Evolutionary conservation across 768 basidiomycete species (phyloP), one percentile per base, ranked within the genome.

Genomic region (Tylopilus vinaceipallidus): DNA sequence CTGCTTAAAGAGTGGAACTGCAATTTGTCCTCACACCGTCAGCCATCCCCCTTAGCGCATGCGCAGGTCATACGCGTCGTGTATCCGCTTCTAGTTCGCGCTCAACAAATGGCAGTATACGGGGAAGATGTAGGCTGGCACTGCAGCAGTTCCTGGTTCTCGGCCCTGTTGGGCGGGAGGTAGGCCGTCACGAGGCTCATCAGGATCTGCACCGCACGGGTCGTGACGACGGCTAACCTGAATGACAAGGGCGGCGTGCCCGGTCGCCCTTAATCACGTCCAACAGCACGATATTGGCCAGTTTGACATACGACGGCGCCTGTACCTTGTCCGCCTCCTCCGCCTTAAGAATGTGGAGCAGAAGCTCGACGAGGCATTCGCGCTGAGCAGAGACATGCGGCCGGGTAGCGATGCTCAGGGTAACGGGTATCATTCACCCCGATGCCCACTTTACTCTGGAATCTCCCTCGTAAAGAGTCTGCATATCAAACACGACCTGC

Each of bases 71-170:
- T n/a, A n/a, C n/a, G n/a, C 6, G 75, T 80, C 64, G 58, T 77
- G 78, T 75, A 97, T 84, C n/a, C 78, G 68, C 16, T 77, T 66
- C 67, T 97, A 93, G 59, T 95, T 90, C 19, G 58, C 58, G 6
- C 78, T 65, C 0, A 86, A 84, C n/a, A 90, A 90, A 67, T 85
- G 90, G 66, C 89, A 89, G 62, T 87, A 97, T 0, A 84, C 82
- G 2, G 83, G 88, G 69, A 95, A 84, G 75, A 95, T 95, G 65
- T 87, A 89, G 4, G 85, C 79, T 32, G 68, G 59, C 86, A 92
- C 66, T 98, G 95, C 35, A 91, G 79, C n/a, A 98, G 74, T 47
- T 86, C 81, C 52, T 90, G 86, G 59, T 95, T 98, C 24, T 83
- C 80, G 14, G 72, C 76, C 2, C 91, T 95, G 46, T 85, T 79